Base-by-base conservation (phyloP, 345 rosid genomes). In the Pistacia atlantica region DNA sequence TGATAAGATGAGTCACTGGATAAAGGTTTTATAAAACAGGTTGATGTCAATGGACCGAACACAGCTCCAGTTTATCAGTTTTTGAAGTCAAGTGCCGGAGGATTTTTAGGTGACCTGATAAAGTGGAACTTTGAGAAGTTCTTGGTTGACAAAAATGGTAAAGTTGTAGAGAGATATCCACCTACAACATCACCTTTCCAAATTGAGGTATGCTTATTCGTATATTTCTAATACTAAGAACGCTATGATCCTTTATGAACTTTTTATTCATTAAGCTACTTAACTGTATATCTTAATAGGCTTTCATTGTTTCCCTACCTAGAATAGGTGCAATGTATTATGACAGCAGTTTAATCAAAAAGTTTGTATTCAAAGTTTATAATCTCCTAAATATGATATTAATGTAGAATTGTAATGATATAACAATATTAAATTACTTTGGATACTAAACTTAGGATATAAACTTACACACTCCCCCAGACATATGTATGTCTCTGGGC, bases 101-200 rank as follows among this genome's bases (percentile, higher is more conserved):
- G 99, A 69, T 82, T 91, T 75, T 76, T 96, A 5, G 95, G 97
- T 58, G 97, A 89, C 76, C 80, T 86, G 63, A 75, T 96, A 74
- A 96, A 96, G 85, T 93, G 98, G 98, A 96, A 96, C 80, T 96
- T 93, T 72, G 92, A 95, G 88, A 96, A 96, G 88, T 93, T 96
- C 83, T 87, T 96, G 83, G 89, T 93, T 35, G 91, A 92, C 82
- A 93, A 92, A 82, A 95, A 92, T 67, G 99, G 98, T 48, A 90
- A 88, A 73, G 97, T 96, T 28, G 91, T 89, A 1, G 92, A 92
- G 80, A 87, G 99, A 79, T 92, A 96, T 73, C 92, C 97, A 38
- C 98, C 99, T 25, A 92, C 97, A 51, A 97, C 97, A 38, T 91
- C 98, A 31, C 99, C 98, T 79, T 90, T 90, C 83, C 95, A 91